phyloP scores from a whole-genome alignment of 1,139 yeast species.

The Blastobotrys indianensis region DNA sequence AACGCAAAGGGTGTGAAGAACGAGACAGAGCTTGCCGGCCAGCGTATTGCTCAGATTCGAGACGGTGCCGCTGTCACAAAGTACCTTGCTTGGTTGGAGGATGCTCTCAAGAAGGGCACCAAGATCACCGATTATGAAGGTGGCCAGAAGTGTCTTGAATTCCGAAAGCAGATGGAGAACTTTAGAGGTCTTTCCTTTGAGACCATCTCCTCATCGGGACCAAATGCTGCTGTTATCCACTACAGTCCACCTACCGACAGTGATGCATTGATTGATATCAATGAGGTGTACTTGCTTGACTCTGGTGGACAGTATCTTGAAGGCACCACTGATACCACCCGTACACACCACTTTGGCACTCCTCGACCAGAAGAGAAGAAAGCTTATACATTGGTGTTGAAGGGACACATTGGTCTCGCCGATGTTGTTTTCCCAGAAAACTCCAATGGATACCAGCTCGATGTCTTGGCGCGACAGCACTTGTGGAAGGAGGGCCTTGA shows the following conservation, averaged over 20 bases:
- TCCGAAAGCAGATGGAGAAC: constrained; percentile 48
- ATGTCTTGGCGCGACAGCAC: constrained; percentile 81
- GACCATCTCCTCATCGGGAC: constrained; percentile 88
- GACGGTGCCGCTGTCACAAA: constrained; percentile 81
- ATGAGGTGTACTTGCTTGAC: constrained; percentile 78
- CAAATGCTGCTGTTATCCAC: constrained; percentile 91
- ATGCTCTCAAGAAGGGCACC: constrained; percentile 46
- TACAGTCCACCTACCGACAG: constrained; percentile 66
- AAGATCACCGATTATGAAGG: constrained; percentile 76
- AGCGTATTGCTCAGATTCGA: constrained; percentile 69
- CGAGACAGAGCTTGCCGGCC: constrained; percentile 64
- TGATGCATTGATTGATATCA: constrained; percentile 65
- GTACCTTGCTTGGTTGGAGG: constrained; percentile 84
- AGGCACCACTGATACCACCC: constrained; percentile 95
- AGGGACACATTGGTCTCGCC: constrained; percentile 84
- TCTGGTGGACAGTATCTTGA: constrained; percentile 92
- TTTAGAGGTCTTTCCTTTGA: constrained; percentile 85
- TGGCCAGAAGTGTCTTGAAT: constrained; percentile 56
- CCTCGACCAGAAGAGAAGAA: constrained; percentile 64
- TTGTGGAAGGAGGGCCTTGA: constrained; percentile 86
- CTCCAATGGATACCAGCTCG: constrained; percentile 77
- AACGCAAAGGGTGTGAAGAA: constrained; percentile 77
- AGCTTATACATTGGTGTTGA: constrained; percentile 83
- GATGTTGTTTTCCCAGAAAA: constrained; percentile 78
- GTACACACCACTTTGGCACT: constrained; percentile 75